Base-by-base conservation (phyloP, 2,329 filamentous ascomycete genomes). In the Daldinia sp. region DNA sequence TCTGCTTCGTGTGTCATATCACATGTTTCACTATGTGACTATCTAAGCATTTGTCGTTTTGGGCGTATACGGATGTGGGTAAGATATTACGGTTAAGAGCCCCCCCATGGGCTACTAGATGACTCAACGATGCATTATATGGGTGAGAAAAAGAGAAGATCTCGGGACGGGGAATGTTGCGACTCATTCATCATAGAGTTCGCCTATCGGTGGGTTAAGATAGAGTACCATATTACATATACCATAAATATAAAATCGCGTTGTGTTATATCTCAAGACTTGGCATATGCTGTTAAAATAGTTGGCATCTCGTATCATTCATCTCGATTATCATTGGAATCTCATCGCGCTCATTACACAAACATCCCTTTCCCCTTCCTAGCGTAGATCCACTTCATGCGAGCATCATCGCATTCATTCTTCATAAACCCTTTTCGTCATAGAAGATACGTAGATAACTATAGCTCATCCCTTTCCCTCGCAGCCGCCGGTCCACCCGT, bases 381-480 rank as follows among this genome's bases (percentile, higher is more conserved):
- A 10, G 39, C 39, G 39, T 45, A 45, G 15, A 15, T 27, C 9
- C 21, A n/a, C 10, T 7, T 13, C 13, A 21, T 19, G 19, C 19
- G 21, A n/a, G n/a, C n/a, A n/a, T n/a, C 21, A 9, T n/a, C 21
- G 21, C 19, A n/a, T 13, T 23, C 19, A n/a, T 13, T 23, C 10
- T 23, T 15, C n/a, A 9, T 35, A 15, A 35, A 35, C 7, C 32
- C 32, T 35, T 35, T 35, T 4, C n/a, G 15, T 15, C 32, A 23
- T 19, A 11, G 17, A n/a, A 51, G 17, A 37, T 25, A 27, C 34
- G 13, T 32, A 39, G 35, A 19, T 39, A 17, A 29, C 75, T 69
- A 86, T 57, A 86, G 72, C 76, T 86, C 84, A 68, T 85, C 83
- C 30, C 17, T 48, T 15, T 48, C 45, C 25, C 25, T 29, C 27